phyloP scores from a whole-genome alignment of 192 early-diverging fungal genomes.

The Nowakowskiella sp. region DNA sequence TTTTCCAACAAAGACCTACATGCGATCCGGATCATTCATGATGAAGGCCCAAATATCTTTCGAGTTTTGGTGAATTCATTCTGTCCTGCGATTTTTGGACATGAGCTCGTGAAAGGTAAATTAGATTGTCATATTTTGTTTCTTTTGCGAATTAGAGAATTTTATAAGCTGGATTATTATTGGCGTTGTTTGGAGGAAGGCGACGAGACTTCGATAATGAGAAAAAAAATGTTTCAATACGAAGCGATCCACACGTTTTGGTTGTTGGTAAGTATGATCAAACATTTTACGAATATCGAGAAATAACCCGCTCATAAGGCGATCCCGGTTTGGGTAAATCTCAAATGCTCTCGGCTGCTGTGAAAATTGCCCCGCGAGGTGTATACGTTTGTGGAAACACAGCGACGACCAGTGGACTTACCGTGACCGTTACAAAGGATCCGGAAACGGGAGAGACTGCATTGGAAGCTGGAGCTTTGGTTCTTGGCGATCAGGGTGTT shows the following conservation, averaged over 20 bases:
- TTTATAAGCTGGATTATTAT: conserved; percentile 59
- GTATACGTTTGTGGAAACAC: conserved; percentile 74
- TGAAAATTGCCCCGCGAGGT: conserved; percentile 69
- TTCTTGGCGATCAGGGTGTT: conserved; percentile 82
- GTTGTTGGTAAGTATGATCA: conserved; percentile 47
- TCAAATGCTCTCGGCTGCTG: conserved; percentile 77
- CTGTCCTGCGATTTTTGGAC: conserved; percentile 73
- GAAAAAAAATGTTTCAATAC: conserved; percentile 42
- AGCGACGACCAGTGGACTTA: conserved; percentile 61
- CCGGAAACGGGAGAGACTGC: conserved; percentile 65
- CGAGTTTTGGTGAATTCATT: conserved; percentile 69
- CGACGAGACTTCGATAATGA: conserved; percentile 23
- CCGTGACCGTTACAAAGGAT: conserved; percentile 66
- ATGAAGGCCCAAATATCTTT: conserved; percentile 48
- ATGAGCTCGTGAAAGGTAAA: conserved; percentile 67
- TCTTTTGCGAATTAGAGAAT: background rate
- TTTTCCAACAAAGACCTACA: conserved; percentile 65
- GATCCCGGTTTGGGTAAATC: conserved; percentile 85
- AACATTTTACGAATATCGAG: background rate
- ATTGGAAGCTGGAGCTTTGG: conserved; percentile 70
- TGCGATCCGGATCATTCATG: conserved; percentile 58
- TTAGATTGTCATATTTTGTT: conserved; percentile 2
- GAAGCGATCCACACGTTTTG: conserved; percentile 63
- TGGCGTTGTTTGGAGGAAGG: conserved; percentile 66
- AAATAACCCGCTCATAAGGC: conserved; percentile 24